These are phyloP conservation scores for Aphanomyces euteiches DNA, from an alignment of 352 stramenopile genomes.

Conservation along the genomic window DNA sequence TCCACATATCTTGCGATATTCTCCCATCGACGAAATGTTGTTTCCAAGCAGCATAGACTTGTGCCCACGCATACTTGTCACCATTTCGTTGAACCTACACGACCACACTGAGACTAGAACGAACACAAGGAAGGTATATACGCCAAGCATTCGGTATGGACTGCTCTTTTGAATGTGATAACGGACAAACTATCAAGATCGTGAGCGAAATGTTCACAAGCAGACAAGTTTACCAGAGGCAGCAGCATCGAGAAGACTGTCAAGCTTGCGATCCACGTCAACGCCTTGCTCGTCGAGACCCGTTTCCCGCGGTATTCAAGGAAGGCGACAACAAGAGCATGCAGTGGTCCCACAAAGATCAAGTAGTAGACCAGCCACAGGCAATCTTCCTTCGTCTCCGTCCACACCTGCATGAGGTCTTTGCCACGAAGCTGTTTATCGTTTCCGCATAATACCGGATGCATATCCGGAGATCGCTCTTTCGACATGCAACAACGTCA, in stretches of 20 bases:
- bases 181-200: slow-evolving; percentile 18
- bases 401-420: slow-evolving; percentile 33
- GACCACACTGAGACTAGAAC: background rate
- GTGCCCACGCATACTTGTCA: slow-evolving; percentile 49
- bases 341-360: slow-evolving; percentile 8
- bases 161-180: background rate
- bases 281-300: background rate
- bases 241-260: slow-evolving; percentile 15
- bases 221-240: slow-evolving; percentile 41
- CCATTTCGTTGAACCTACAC: slow-evolving; percentile 53
- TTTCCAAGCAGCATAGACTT: slow-evolving; percentile 59
- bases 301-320: slow-evolving; percentile 18
- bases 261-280: background rate
- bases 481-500: no score
- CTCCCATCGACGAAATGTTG: slow-evolving; percentile 47
- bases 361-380: slow-evolving; percentile 23
- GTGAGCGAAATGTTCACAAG: background rate
- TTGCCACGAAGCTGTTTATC: background rate
- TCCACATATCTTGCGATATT: slow-evolving; percentile 53
- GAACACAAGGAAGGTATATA: background rate
- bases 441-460: slow-evolving; percentile 36
- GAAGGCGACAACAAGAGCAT: slow-evolving; percentile 7
- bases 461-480: slow-evolving; percentile 18
- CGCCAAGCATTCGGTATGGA: slow-evolving; percentile 17
- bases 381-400: slow-evolving; percentile 22